Percentiles rank a stretch among this genome's conserved stretches.
phyloP scores from a whole-genome alignment of 768 basidiomycete genomes.

The Mycena floridula region DNA sequence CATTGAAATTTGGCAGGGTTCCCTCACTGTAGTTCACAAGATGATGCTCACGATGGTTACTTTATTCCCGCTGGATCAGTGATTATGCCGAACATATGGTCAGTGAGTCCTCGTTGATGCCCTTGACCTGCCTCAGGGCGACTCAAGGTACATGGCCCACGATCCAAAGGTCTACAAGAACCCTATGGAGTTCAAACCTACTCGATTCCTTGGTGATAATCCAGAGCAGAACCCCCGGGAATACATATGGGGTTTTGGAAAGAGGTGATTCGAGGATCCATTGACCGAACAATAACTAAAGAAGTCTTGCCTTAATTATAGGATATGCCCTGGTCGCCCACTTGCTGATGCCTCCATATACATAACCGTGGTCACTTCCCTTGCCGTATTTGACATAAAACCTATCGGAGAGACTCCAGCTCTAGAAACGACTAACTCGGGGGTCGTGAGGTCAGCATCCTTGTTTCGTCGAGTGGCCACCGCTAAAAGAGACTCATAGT shows the following conservation, averaged over 20 bases:
- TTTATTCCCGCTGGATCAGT: constrained; percentile 28
- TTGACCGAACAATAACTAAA: too few species aligned
- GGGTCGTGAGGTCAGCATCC: too few species aligned
- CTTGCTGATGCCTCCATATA: constrained; percentile 4
- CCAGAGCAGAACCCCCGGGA: constrained; percentile 10
- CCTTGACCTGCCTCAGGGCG: background rate
- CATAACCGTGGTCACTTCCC: constrained; percentile 4
- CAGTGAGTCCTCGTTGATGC: background rate
- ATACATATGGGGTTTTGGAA: constrained; percentile 18
- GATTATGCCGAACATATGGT: constrained; percentile 29
- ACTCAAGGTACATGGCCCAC: constrained; percentile 19
- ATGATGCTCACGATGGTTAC: constrained; percentile 27
- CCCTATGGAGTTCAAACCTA: constrained; percentile 21
- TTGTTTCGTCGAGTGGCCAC: too few species aligned
- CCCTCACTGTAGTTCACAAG: constrained; percentile 23
- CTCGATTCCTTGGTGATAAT: constrained; percentile 17
- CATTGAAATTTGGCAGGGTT: constrained; percentile 12
- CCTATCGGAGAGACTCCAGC: too few species aligned
- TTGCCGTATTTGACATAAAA: constrained; percentile 6
- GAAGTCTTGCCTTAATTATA: background rate
- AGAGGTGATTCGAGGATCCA: too few species aligned
- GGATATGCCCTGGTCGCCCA: constrained; percentile 1
- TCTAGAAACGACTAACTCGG: too few species aligned
- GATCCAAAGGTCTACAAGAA: constrained; percentile 20
- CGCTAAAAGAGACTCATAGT: too few species aligned